Evolutionary conservation across 306 rosid genomes (phyloP), one percentile per base, ranked within the genome.

Genomic region (Luffa acutangula): DNA sequence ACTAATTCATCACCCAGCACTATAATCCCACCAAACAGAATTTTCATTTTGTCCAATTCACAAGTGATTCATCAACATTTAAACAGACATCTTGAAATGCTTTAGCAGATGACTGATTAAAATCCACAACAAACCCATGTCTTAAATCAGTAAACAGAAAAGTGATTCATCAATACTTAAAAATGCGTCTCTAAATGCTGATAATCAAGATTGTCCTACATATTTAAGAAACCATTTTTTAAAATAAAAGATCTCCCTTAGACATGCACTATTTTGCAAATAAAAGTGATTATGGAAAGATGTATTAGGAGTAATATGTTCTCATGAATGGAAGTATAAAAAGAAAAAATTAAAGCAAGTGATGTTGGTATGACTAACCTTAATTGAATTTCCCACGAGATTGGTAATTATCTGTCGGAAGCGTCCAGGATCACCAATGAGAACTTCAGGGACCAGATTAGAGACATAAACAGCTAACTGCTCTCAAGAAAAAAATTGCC

Each of bases 381-480:
- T 95, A 1, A 95, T 88, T 46, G 97, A 92, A 83, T 92, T 95
- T 57, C 92, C 92, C 62, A 95, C 97, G 75, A 95, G 93, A 81
- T 95, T 92, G 41, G 97, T 88, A 77, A 95, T 95, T 81, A 90
- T 91, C 85, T 92, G 97, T 80, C 93, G 82, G 82, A 95, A 91
- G 69, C 97, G 92, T 82, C 89, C 89, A 81, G 97, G 97, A 80
- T 95, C 97, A 4, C 97, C 98, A 20, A 90, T 91, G 79, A 92
- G 88, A 74, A 89, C 90, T 74, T 88, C 79, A 3, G 98, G 98
- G 77, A 92, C 93, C 83, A 83, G 83, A 71, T 85, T 86, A 78
- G 97, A 95, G 76, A 91, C 97, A 82, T 92, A 95, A 82, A 86
- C 97, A 78, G 96, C 97, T 87, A 92, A 84, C 98, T 95, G 87